phyloP scores from a whole-genome alignment of 1,284 basidiomycete genomes.

The Leccinum variabile region DNA sequence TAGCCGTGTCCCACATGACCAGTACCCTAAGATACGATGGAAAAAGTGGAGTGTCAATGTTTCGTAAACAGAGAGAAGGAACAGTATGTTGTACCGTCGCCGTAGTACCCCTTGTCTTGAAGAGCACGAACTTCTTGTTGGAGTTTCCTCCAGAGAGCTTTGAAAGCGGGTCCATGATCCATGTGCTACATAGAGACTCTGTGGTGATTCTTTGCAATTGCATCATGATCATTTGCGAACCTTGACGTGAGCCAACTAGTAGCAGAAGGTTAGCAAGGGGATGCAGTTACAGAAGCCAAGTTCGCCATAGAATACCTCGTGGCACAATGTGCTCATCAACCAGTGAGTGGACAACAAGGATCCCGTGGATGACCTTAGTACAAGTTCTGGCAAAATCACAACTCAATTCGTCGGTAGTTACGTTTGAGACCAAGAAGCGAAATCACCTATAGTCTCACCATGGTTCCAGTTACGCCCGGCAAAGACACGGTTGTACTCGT shows the following conservation, averaged over 20 bases:
- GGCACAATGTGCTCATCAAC: slow-evolving; percentile 77
- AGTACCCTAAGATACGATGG: slow-evolving; percentile 55
- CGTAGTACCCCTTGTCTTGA: slow-evolving; percentile 72
- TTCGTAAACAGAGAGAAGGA: slow-evolving; percentile 1
- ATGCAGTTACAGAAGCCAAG: background rate
- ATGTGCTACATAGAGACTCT: slow-evolving; percentile 54
- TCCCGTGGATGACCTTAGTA: slow-evolving; percentile 61
- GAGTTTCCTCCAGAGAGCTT: slow-evolving; percentile 67
- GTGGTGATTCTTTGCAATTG: slow-evolving; percentile 4
- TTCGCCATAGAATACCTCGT: slow-evolving; percentile 56
- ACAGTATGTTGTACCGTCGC: slow-evolving; percentile 55
- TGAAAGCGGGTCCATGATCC: slow-evolving; percentile 74
- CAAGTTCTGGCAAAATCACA: slow-evolving; percentile 53
- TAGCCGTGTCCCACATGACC: slow-evolving; percentile 73
- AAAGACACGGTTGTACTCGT: slow-evolving; percentile 74
- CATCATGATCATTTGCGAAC: slow-evolving; percentile 36
- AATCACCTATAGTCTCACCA: slow-evolving; percentile 70
- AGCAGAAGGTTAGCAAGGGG: slow-evolving; percentile 6
- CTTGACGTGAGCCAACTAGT: slow-evolving; percentile 75
- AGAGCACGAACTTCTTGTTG: slow-evolving; percentile 63
- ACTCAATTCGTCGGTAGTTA: background rate
- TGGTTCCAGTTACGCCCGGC: slow-evolving; percentile 79
- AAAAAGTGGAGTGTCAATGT: slow-evolving; percentile 13
- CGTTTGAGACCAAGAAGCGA: background rate
- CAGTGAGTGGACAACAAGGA: slow-evolving; percentile 61